Evolutionary conservation across 225 moss, liverwort and hornwort genomes (phyloP), one percentile per base, ranked within the genome.

Genomic region (Marchantia paleacea): DNA sequence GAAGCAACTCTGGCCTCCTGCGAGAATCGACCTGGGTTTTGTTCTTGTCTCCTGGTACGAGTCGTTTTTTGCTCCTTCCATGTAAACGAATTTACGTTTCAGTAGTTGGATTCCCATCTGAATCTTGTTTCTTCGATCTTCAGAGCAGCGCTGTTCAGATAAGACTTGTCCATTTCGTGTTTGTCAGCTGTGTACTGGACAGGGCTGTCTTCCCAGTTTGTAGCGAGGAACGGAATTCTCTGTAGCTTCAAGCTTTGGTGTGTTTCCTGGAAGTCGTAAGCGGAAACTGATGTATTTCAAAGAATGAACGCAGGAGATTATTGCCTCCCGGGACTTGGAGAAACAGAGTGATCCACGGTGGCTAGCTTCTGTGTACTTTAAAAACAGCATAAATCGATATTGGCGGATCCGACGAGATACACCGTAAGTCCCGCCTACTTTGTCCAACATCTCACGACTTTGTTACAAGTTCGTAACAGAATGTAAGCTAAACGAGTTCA

Each of bases 361-460:
- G 99, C 89, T 99, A 66, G 99, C 99, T 18, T 99, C 99, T 77
- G 99, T 99, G 77, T 99, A 99, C 85, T 95, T 99, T 90, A 99
- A 99, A 81, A 99, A 99, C 87, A 99, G 99, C 83, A 99, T 99
- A 74, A 94, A 89, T 86, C 95, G 99, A 24, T 99, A 99, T 85
- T 99, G 99, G 99, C 88, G 99, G 82, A 88, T 84, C 73, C 93
- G 95, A 53, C 91, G 99, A 86, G 99, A 99, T 82, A 87, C 99
- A 86, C 86, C 89, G 99, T 97, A 83, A 97, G 97, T 93, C 7
- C 25, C 7, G 58, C 57, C 24, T 73, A n/a, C 49, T 73, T 11
- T 51, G 73, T 7, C 39, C 39, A 2, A 39, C 39, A 39, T 39
- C 39, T 39, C 39, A 39, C 39, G 39, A 39, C 5, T 20, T 15